These are phyloP conservation scores for Suillus paluster DNA, from an alignment of 768 basidiomycete species.

Conservation along the genomic window DNA sequence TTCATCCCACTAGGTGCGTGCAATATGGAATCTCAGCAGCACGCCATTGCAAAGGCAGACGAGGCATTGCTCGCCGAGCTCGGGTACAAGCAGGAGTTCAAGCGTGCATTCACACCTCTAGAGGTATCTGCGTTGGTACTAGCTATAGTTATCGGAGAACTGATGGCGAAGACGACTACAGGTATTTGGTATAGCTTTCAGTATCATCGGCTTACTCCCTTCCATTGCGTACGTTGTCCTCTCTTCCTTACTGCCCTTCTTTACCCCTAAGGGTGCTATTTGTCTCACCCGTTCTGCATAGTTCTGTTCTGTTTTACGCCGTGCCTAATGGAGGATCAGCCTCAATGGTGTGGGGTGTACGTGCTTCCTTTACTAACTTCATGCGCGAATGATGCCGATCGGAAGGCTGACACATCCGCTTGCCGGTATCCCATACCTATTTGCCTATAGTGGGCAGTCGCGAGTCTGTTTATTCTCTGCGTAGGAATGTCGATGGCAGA, in stretches of 20 bases:
- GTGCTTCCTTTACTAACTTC: too few relatives aligned
- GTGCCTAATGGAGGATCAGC: slow-evolving; percentile 55
- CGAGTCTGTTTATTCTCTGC: slow-evolving; percentile 42
- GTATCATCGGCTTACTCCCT: slow-evolving; percentile 70
- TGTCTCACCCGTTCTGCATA: slow-evolving; percentile 14
- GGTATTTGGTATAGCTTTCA: slow-evolving; percentile 75
- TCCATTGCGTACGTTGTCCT: slow-evolving; percentile 56
- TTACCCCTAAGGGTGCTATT: not conserved
- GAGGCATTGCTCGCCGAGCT: slow-evolving; percentile 24
- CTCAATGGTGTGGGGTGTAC: slow-evolving; percentile 50
- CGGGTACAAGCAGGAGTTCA: slow-evolving; percentile 40
- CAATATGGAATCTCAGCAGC: slow-evolving; percentile 1
- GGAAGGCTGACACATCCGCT: too few relatives aligned
- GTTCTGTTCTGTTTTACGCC: slow-evolving; percentile 49
- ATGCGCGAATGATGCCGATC: too few relatives aligned
- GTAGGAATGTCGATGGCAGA: slow-evolving; percentile 48
- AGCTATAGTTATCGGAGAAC: not conserved
- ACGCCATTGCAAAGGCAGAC: slow-evolving; percentile 15
- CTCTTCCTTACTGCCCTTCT: not conserved
- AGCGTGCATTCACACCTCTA: slow-evolving; percentile 39
- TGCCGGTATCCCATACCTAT: not conserved
- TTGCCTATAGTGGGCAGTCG: slow-evolving; percentile 40
- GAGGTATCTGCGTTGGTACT: slow-evolving; percentile 24
- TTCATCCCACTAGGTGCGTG: not conserved
- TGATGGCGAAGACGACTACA: slow-evolving; percentile 27